Conservation (phyloP, 345 rosid species). For the Lepidium aucheri region DNA sequence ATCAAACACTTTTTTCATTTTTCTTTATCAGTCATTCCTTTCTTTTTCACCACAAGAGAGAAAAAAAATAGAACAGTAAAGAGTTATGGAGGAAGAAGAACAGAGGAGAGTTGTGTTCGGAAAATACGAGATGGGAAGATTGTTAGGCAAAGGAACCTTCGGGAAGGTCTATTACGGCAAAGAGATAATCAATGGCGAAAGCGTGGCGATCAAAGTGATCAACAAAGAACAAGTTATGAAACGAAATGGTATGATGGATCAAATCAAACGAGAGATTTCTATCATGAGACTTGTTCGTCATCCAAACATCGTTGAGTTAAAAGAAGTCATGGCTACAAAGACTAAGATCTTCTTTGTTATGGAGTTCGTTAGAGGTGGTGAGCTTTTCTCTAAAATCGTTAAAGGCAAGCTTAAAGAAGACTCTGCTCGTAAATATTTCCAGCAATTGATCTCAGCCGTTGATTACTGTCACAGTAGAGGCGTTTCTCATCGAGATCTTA, state of each 20-base stretch:
- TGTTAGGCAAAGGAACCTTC: conserved; percentile 81
- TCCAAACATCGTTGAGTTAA: conserved; percentile 57
- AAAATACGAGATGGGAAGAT: conserved; percentile 58
- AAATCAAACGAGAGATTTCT: conserved; percentile 66
- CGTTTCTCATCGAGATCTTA: conserved; percentile 70
- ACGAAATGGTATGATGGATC: conserved; percentile 52
- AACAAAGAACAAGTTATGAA: conserved; percentile 43
- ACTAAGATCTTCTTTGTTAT: conserved; percentile 60
- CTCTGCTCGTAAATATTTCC: conserved; percentile 50
- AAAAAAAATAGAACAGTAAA: too few species aligned
- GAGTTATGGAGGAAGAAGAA: conserved; percentile 24
- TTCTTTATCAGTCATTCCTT: not conserved
- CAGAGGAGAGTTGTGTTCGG: conserved; percentile 39
- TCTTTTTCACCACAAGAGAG: too few species aligned
- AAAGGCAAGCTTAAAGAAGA: conserved; percentile 60
- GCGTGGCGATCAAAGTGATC: conserved; percentile 62
- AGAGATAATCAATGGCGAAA: conserved; percentile 31
- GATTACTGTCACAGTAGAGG: conserved; percentile 79
- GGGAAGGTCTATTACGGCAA: conserved; percentile 66
- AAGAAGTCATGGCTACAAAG: conserved; percentile 73
- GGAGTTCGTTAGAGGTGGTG: conserved; percentile 76
- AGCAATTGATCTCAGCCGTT: conserved; percentile 61
- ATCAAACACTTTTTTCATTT: not conserved
- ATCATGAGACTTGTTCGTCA: conserved; percentile 68
- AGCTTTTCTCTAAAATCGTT: conserved; percentile 53